Base-by-base conservation (phyloP, 768 basidiomycete genomes). In the Serendipita sp. region DNA sequence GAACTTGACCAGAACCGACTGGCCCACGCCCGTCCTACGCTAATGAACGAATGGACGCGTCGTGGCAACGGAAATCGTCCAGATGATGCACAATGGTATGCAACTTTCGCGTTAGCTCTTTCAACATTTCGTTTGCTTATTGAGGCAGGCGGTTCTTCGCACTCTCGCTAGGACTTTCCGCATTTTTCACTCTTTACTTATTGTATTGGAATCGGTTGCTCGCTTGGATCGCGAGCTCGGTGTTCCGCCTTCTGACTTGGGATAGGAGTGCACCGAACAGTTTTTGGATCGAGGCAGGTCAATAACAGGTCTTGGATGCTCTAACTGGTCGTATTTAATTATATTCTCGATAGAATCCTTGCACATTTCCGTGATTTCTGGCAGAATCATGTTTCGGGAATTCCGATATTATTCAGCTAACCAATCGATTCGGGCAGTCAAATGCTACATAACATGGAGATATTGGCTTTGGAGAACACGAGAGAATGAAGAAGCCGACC, bases 201-300 rank as follows among this genome's bases (percentile, higher is more conserved):
- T 94, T 96, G 80, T 96, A 88, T 76, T 91, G 88, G 83, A 94
- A 92, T 75, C 83, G 92, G 45, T 76, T 95, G 62, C 73, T 95
- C 65, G 91, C 84, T 0, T 81, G 80, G 64, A 66, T 88, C 64
- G 75, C 92, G 66, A 81, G 85, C 13, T 77, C 83, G 64, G 68
- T 81, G 11, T 74, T 95, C 58, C 86, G 91, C 34, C 70, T 89
- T 4, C 74, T 81, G 65, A 83, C 85, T 67, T 96, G 95, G 94
- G 85, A 85, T 67, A 79, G 83, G 65, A 82, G 82, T 62, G 82
- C 78, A 44, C 82, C 83, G n/a, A 88, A 66, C 66, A 71, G 88
- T 71, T 79, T 85, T 67, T 95, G 91, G 86, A 77, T 95, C 62
- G 84, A 88, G 71, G 52, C 32, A 4, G 51, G 64, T 35, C 34